Evolutionary conservation across 768 basidiomycete species (phyloP).

Genomic region (Baorangia bicolor): DNA sequence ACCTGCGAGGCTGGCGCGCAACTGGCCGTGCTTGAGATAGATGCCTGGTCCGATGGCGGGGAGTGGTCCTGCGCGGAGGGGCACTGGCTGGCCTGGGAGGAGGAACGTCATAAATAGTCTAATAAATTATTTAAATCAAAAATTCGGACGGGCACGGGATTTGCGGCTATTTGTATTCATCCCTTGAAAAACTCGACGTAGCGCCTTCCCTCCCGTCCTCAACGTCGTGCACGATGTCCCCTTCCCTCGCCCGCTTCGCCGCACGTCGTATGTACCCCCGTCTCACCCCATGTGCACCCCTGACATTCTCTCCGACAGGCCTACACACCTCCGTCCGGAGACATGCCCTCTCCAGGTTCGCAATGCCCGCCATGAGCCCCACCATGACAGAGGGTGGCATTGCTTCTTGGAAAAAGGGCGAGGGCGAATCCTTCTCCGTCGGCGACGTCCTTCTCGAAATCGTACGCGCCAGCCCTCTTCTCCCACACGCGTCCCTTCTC

Average conservation of each 20-base stretch:
- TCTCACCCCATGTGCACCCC: background rate
- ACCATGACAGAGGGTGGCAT: slow-evolving; percentile 99
- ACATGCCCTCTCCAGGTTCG: slow-evolving; percentile 80
- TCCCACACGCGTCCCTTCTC: slow-evolving; percentile 1
- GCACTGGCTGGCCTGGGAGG: slow-evolving; percentile 79
- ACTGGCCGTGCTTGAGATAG: slow-evolving; percentile 60
- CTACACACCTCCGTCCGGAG: slow-evolving; percentile 80
- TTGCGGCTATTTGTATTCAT: slow-evolving; percentile 28
- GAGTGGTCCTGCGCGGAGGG: slow-evolving; percentile 50
- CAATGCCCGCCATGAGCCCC: slow-evolving; percentile 99
- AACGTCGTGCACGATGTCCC: slow-evolving; percentile 47
- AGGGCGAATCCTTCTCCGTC: slow-evolving; percentile 84
- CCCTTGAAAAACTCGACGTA: slow-evolving; percentile 22
- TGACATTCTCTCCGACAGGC: slow-evolving; percentile 43
- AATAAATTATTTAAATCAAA: background rate
- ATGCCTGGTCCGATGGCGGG: slow-evolving; percentile 65
- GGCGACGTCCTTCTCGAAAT: slow-evolving; percentile 98
- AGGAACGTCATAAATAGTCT: slow-evolving; percentile 38
- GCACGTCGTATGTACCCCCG: slow-evolving; percentile 56
- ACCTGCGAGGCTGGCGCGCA: slow-evolving; percentile 73
- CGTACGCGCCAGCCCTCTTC: slow-evolving; percentile 44
- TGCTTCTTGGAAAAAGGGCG: slow-evolving; percentile 95
- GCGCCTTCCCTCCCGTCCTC: slow-evolving; percentile 17
- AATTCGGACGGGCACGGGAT: slow-evolving; percentile 23
- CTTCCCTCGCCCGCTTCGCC: slow-evolving; percentile 61